These are phyloP conservation scores for Beauveria sp. DNA, from an alignment of 2,329 filamentous ascomycete genomes.

Conservation along the genomic window DNA sequence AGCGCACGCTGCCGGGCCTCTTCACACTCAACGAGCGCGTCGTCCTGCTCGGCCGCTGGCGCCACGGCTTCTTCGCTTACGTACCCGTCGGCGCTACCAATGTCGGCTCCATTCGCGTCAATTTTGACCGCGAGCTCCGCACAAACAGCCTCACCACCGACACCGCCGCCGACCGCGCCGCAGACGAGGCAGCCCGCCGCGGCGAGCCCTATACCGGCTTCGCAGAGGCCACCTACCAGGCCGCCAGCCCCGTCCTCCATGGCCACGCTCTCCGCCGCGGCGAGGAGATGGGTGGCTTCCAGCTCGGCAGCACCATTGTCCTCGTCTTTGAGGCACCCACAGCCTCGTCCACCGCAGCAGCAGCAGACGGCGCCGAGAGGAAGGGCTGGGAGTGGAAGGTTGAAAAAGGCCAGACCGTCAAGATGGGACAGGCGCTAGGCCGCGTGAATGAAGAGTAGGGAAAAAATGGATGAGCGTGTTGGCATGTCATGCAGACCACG, in stretches of 20 bases:
- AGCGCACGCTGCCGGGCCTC: constrained; percentile 82
- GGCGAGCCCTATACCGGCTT: constrained; percentile 87
- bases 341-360: constrained; percentile 42
- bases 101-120: constrained; percentile 91
- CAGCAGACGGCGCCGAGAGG: constrained; percentile 43
- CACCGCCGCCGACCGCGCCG: constrained; percentile 80
- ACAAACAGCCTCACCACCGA: constrained; percentile 91
- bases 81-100: constrained; percentile 96
- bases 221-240: constrained; percentile 80
- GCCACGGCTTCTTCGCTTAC: constrained; percentile 95
- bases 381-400: constrained; percentile 81
- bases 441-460: constrained; percentile 51
- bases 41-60: constrained; percentile 87
- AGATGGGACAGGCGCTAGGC: constrained; percentile 82
- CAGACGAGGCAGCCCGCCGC: constrained; percentile 64
- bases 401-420: constrained; percentile 78
- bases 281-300: constrained; percentile 98
- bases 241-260: constrained; percentile 66
- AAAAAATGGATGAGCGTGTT: constrained; percentile 30
- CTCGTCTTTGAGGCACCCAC: constrained; percentile 89
- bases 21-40: constrained; percentile 97
- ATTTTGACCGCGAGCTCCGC: constrained; percentile 90
- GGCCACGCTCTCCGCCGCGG: constrained; percentile 80
- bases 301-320: constrained; percentile 89
- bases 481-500: background rate